Conservation (phyloP, 352 stramenopile genomes). For the Phytopythium sindhum region DNA sequence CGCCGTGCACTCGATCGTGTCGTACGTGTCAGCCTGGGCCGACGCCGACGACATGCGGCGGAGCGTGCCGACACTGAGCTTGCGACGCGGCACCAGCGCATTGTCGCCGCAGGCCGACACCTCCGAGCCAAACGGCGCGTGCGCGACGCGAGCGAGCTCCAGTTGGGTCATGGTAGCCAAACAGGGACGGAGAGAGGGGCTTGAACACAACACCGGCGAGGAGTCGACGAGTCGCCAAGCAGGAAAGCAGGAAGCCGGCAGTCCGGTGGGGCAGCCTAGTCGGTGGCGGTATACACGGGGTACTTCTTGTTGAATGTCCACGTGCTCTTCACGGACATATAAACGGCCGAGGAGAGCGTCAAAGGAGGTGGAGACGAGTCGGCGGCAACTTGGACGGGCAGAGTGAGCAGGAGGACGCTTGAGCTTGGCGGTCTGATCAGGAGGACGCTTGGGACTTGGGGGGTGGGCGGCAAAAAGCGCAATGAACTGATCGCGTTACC, state of each 20-base stretch:
- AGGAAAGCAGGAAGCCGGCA: background rate
- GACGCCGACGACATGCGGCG: constrained; percentile 32
- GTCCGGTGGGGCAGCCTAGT: constrained; percentile 31
- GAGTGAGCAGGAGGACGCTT: constrained; percentile 6
- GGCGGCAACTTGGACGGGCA: background rate
- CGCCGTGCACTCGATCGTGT: constrained; percentile 55
- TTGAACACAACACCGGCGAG: background rate
- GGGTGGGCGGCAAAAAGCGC: constrained; percentile 38
- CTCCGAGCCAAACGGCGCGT: constrained; percentile 28
- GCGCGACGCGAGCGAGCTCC: constrained; percentile 32
- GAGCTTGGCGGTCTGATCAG: background rate
- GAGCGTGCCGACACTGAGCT: constrained; percentile 28
- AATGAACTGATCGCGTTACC: constrained; percentile 74
- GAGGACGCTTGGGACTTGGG: constrained; percentile 22
- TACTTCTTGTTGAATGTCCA: constrained; percentile 88
- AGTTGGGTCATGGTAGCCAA: constrained; percentile 46
- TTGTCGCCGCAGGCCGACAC: constrained; percentile 20
- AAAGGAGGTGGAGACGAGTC: background rate
- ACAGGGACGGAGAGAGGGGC: background rate
- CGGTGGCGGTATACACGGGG: constrained; percentile 59
- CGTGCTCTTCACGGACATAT: constrained; percentile 79
- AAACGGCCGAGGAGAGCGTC: constrained; percentile 17
- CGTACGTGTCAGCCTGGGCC: constrained; percentile 22
- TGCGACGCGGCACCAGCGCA: constrained; percentile 25
- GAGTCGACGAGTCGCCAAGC: background rate